Conservation (phyloP, 495 filamentous ascomycete species). For the Letharia columbiana region DNA sequence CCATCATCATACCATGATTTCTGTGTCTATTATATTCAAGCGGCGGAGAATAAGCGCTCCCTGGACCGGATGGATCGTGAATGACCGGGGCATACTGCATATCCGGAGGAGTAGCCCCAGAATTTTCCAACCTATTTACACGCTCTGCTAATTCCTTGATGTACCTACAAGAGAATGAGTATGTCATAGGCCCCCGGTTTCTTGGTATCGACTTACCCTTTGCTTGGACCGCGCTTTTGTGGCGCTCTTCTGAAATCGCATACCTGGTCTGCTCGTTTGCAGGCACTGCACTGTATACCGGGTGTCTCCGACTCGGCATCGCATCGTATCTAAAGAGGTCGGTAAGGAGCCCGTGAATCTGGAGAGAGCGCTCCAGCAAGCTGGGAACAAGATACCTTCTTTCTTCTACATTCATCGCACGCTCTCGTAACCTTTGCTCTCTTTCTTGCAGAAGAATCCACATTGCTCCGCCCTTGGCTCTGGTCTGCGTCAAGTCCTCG, state of each 20-base stretch:
- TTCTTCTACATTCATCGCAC: slow-evolving; percentile 90
- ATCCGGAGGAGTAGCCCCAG: slow-evolving; percentile 36
- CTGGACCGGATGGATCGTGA: slow-evolving; percentile 30
- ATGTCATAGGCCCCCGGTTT: neutral
- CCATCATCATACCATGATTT: slow-evolving; percentile 50
- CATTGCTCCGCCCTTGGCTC: slow-evolving; percentile 39
- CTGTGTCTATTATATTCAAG: slow-evolving; percentile 37
- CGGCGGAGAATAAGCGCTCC: neutral
- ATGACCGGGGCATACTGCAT: slow-evolving; percentile 30
- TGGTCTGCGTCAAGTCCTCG: slow-evolving; percentile 43
- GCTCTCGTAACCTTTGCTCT: slow-evolving; percentile 87
- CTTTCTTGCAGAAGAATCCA: slow-evolving; percentile 63
- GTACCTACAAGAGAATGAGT: slow-evolving; percentile 49
- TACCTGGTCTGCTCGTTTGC: slow-evolving; percentile 62
- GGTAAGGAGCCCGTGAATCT: slow-evolving; percentile 23
- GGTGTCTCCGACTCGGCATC: slow-evolving; percentile 75
- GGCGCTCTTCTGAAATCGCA: slow-evolving; percentile 90
- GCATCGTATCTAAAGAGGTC: slow-evolving; percentile 63
- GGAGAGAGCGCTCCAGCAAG: neutral
- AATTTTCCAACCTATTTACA: slow-evolving; percentile 70
- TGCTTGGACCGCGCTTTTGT: slow-evolving; percentile 91
- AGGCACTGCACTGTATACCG: slow-evolving; percentile 77
- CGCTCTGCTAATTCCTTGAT: slow-evolving; percentile 94
- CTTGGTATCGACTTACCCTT: slow-evolving; percentile 55
- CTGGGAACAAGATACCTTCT: slow-evolving; percentile 54